Evolutionary conservation across 306 rosid genomes (phyloP).

Genomic region (Biancaea sappan): DNA sequence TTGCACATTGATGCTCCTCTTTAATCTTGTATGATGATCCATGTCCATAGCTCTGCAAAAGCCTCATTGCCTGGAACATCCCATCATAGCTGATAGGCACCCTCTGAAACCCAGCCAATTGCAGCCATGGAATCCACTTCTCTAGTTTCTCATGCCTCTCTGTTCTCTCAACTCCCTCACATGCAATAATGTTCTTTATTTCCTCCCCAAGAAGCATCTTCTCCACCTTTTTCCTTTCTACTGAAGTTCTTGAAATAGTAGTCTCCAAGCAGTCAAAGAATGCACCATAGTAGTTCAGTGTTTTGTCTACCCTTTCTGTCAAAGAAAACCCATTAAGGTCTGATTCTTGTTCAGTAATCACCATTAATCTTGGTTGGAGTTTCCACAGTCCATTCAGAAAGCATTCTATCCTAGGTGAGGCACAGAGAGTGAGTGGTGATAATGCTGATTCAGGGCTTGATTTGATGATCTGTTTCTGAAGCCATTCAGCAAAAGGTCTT

Average conservation of each 20-base stretch:
- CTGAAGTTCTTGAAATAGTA: constrained; percentile 37
- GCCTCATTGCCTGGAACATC: constrained; percentile 41
- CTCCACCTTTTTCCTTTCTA: constrained; percentile 54
- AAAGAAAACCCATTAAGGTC: constrained; percentile 49
- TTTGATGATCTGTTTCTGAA: constrained; percentile 44
- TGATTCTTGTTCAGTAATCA: constrained; percentile 62
- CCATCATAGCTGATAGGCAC: constrained; percentile 50
- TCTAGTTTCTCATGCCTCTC: constrained; percentile 69
- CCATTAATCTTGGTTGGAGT: constrained; percentile 58
- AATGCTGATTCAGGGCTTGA: constrained; percentile 42
- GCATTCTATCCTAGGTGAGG: constrained; percentile 36
- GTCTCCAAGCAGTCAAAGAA: constrained; percentile 71
- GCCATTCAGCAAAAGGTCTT: constrained; percentile 48
- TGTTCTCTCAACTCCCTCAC: constrained; percentile 65
- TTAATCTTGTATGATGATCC: constrained; percentile 48
- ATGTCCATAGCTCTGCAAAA: constrained; percentile 45
- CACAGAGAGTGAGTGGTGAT: constrained; percentile 43
- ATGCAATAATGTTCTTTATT: constrained; percentile 66
- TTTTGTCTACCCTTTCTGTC: constrained; percentile 52
- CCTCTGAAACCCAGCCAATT: constrained; percentile 59
- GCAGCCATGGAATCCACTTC: constrained; percentile 66
- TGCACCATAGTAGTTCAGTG: constrained; percentile 56
- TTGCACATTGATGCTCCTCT: constrained; percentile 45
- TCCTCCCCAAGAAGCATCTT: constrained; percentile 70
- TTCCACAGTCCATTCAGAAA: constrained; percentile 33